These are phyloP conservation scores for Pythium angustatum DNA, from an alignment of 352 stramenopile genomes.

Conservation along the genomic window DNA sequence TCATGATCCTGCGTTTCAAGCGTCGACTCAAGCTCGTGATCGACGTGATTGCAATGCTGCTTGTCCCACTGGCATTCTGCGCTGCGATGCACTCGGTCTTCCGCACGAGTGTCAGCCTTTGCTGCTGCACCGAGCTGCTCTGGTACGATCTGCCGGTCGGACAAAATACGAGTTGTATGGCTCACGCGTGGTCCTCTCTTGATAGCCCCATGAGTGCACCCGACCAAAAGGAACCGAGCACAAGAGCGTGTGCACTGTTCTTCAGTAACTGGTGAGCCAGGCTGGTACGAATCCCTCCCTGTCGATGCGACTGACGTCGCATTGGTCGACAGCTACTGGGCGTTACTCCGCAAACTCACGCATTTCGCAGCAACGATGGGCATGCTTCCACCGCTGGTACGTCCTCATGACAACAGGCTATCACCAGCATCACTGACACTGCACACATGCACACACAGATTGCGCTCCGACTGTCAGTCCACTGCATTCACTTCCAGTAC, in stretches of 20 bases:
- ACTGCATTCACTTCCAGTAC: conserved; percentile 13
- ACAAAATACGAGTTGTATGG: neutral
- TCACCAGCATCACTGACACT: no score
- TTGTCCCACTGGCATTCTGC: conserved; percentile 17
- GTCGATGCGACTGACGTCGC: neutral
- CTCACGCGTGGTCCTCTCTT: neutral
- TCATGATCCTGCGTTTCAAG: conserved; percentile 16
- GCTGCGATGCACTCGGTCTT: conserved; percentile 31
- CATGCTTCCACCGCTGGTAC: conserved; percentile 21
- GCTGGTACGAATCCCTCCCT: no score
- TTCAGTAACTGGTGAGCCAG: conserved; percentile 39
- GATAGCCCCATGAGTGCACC: conserved; percentile 27
- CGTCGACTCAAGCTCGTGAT: conserved; percentile 4
- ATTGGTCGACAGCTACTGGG: conserved; percentile 14
- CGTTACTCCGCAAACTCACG: conserved; percentile 21
- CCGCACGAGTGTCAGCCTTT: conserved; percentile 34
- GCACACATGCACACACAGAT: conserved; percentile 11
- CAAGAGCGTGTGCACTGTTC: conserved; percentile 32
- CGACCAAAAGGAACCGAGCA: conserved; percentile 20
- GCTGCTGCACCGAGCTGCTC: conserved; percentile 38
- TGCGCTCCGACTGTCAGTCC: conserved; percentile 11
- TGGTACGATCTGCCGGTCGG: conserved; percentile 24
- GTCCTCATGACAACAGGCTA: no score
- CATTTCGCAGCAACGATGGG: conserved; percentile 26
- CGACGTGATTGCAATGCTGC: neutral